Evolutionary conservation across 176 grass and related monocot species (phyloP).

Genomic region (Metroxylon sagu): DNA sequence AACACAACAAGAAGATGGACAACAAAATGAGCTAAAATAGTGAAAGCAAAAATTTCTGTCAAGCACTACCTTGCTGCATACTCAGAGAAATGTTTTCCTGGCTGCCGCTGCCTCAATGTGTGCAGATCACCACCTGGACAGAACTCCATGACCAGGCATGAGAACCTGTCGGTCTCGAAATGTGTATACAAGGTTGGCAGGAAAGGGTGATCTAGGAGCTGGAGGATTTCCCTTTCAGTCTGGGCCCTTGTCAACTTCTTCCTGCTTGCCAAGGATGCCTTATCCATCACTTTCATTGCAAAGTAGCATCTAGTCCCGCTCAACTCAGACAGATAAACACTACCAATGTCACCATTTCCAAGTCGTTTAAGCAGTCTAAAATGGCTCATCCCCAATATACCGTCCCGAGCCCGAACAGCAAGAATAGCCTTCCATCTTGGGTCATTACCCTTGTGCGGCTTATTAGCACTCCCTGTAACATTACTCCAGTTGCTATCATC

Average conservation of each 20-base stretch:
- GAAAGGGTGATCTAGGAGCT: conserved; percentile 11
- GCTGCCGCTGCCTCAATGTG: conserved; percentile 38
- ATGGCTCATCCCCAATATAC: conserved; percentile 83
- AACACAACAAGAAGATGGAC: too few relatives aligned
- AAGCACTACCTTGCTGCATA: conserved; percentile 6
- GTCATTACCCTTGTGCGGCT: conserved; percentile 96
- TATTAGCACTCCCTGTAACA: conserved; percentile 62
- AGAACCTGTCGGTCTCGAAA: conserved; percentile 21
- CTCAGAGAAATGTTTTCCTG: conserved; percentile 15
- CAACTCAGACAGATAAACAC: conserved; percentile 91
- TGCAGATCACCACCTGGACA: conserved; percentile 91
- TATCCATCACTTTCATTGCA: conserved; percentile 74
- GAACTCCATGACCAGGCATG: conserved; percentile 95
- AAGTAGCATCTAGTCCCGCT: conserved; percentile 86
- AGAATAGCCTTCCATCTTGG: conserved; percentile 83
- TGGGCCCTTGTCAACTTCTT: conserved; percentile 17
- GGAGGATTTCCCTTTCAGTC: conserved; percentile 13
- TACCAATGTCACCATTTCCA: conserved; percentile 88
- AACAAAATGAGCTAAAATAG: too few relatives aligned
- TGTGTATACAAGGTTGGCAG: conserved; percentile 14
- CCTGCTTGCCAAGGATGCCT: conserved; percentile 10
- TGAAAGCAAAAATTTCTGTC: too few relatives aligned
- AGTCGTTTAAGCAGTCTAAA: conserved; percentile 84
- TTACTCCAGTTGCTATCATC: conserved; percentile 92
- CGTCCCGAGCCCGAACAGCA: conserved; percentile 64